Percentiles rank a stretch among this genome's conserved stretches.
Evolutionary conservation across 192 early-diverging fungal species (phyloP).

Genomic region (Backusella macrospora): DNA sequence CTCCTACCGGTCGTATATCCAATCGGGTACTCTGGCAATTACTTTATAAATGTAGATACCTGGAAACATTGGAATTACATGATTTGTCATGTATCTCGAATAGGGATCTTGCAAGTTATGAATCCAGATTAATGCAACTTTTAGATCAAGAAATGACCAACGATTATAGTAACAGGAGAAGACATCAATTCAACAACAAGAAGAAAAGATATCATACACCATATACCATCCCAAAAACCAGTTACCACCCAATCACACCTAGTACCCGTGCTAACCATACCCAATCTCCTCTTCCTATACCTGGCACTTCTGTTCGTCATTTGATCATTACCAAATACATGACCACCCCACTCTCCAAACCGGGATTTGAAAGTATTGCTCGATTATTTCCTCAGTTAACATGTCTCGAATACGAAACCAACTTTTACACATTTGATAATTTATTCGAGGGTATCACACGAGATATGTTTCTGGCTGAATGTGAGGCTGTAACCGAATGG

Average conservation of each 20-base stretch:
- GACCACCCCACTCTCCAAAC: constrained; percentile 40
- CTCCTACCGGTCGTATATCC: constrained; percentile 17
- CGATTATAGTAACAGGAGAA: neutral
- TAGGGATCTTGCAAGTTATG: constrained; percentile 10
- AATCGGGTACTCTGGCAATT: constrained; percentile 22
- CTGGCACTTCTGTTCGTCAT: constrained; percentile 22
- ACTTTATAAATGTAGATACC: constrained; percentile 33
- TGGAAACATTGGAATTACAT: constrained; percentile 47
- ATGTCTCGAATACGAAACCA: constrained; percentile 45
- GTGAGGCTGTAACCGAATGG: constrained; percentile 33
- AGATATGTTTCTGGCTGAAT: constrained; percentile 44
- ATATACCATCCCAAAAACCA: constrained; percentile 23
- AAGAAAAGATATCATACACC: neutral
- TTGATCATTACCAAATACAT: constrained; percentile 48
- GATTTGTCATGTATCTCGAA: constrained; percentile 49
- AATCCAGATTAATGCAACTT: neutral
- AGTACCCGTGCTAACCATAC: neutral
- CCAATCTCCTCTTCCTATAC: neutral
- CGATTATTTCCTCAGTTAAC: constrained; percentile 48
- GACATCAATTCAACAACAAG: constrained; percentile 14
- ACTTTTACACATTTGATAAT: constrained; percentile 45
- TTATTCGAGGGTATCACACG: constrained; percentile 44
- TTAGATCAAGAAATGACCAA: neutral
- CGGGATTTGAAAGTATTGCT: constrained; percentile 41
- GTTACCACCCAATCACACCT: neutral